Base-by-base conservation (phyloP, 768 basidiomycete genomes). In the Trametes villosa region DNA sequence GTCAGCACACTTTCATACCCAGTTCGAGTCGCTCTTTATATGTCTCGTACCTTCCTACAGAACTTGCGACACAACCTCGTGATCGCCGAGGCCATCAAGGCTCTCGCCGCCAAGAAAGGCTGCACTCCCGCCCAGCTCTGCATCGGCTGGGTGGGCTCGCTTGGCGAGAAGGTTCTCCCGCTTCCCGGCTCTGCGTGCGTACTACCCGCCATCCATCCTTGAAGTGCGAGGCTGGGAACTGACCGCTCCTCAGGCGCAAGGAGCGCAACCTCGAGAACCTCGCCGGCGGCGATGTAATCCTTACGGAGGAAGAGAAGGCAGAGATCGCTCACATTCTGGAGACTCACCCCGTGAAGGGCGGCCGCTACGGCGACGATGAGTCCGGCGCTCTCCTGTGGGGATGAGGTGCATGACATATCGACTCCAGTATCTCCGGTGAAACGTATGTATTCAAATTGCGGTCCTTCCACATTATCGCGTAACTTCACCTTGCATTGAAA, bases 111-210 rank as follows among this genome's bases (percentile, higher is more conserved):
- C 48, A 75, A 72, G 66, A 81, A 79, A 69, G 74, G 74, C 8
- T 66, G 81, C 31, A 76, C 79, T 0, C 69, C 78, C 6, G 77
- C 73, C 0, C 75, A 77, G 63, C 70, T 80, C 15, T 68, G 68
- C 62, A 70, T 79, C 33, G 77, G 76, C 1, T 80, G 66, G 66
- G 63, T 65, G 11, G 45, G 47, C 20, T 48, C 58, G 6, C 64
- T 49, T 26, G 66, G 66, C n/a, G 17, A 49, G 7, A 63, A 67
- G 30, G 53, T 67, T 22, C 73, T 84, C 55, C 81, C 82, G 4
- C 74, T 84, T 20, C 81, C 82, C 0, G 82, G 82, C 0, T 77
- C 77, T 18, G 76, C 76, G 76, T 78, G 54, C 33, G 66, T 60
- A 9, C n/a, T n/a, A n/a, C n/a, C n/a, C n/a, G n/a, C n/a, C n/a